Evolutionary conservation across 2,329 filamentous ascomycete genomes (phyloP).

Genomic region (Trichoderma citrinoviride): DNA sequence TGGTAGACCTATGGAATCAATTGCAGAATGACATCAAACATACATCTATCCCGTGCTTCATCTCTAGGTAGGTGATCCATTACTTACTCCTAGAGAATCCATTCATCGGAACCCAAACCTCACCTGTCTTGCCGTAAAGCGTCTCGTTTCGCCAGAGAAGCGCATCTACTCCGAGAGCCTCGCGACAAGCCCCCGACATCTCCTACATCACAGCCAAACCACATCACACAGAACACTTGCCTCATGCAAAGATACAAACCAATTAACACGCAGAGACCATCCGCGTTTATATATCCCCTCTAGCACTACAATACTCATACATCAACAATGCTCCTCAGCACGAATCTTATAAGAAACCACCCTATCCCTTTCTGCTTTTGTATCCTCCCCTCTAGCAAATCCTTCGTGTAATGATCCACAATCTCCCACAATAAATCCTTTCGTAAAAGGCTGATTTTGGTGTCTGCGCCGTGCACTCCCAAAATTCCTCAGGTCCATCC

Average conservation of each 20-base stretch:
- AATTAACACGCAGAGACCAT: neutral
- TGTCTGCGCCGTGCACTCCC: slow-evolving; percentile 14
- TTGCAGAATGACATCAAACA: no score
- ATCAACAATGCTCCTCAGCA: neutral
- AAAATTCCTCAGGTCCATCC: slow-evolving; percentile 10
- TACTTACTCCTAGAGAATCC: no score
- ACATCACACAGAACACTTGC: neutral
- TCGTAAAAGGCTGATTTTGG: neutral
- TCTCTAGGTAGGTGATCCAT: no score
- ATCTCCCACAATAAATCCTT: neutral
- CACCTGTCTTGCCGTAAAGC: no score
- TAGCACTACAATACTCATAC: slow-evolving; percentile 10
- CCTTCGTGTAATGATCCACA: slow-evolving; percentile 1
- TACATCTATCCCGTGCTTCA: no score
- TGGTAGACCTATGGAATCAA: no score
- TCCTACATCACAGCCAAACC: neutral
- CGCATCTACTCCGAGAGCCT: no score
- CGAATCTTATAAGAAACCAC: neutral
- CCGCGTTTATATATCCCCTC: slow-evolving; percentile 2
- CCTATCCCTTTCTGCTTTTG: neutral
- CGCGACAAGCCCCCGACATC: neutral
- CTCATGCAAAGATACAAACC: neutral
- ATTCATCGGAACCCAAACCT: no score
- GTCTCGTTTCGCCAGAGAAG: no score
- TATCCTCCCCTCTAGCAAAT: neutral